Conservation (phyloP, 495 filamentous ascomycete genomes). For the Neurospora intermedia region DNA sequence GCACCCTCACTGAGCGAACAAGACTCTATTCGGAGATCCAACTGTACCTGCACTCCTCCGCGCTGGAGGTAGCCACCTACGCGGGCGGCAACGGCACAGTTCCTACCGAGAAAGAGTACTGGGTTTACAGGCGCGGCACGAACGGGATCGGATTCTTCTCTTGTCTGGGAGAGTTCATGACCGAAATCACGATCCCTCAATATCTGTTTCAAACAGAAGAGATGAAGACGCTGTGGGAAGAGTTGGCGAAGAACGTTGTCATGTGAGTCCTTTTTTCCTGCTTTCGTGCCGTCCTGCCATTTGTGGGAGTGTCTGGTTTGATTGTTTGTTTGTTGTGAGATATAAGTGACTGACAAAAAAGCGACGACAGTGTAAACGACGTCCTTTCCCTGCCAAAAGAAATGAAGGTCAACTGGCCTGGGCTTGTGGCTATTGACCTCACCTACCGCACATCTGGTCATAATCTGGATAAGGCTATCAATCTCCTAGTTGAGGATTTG, state of each 20-base stretch:
- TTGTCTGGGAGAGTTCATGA: constrained; percentile 22
- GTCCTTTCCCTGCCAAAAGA: constrained; percentile 25
- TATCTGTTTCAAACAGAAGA: constrained; percentile 11
- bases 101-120: constrained; percentile 19
- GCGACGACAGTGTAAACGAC: constrained; percentile 13
- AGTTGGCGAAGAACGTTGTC: constrained; percentile 15
- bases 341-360: too few relatives aligned
- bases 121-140: constrained; percentile 19
- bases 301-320: too few relatives aligned
- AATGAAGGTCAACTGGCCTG: constrained; percentile 12
- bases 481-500: not conserved
- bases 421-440: constrained; percentile 5
- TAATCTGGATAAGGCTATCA: constrained; percentile 1
- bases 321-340: too few relatives aligned
- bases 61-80: not conserved
- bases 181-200: not conserved
- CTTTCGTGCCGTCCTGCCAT: not conserved
- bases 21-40: not conserved
- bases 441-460: not conserved
- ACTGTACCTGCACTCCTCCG: not conserved
- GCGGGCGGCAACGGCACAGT: constrained; percentile 6
- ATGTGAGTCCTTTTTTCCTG: not conserved
- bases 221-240: constrained; percentile 17
- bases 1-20: not conserved
- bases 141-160: constrained; percentile 18